A percentile compares a stretch with the other conserved stretches of the same genome.
Evolutionary conservation across 371 early-diverging fungal genomes (phyloP).

Genomic region (Parasitella parasitica): DNA sequence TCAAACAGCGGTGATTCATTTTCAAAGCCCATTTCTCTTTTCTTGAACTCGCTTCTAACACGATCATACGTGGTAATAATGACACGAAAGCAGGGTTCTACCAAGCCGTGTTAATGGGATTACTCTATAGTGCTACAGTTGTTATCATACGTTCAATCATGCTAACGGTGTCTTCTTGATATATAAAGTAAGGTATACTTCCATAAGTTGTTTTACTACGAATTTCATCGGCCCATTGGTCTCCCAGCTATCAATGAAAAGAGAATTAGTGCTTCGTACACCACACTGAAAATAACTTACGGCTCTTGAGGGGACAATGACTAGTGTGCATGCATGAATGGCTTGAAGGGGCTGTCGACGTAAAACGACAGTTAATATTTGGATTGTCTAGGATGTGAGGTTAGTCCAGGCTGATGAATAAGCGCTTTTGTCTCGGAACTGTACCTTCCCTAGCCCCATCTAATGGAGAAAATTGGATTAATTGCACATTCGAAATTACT

Average conservation of each 20-base stretch:
- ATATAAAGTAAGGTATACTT: conserved; percentile 41
- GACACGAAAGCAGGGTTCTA: conserved; percentile 41
- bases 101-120: too few species aligned
- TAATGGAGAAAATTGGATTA: not conserved
- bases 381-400: conserved; percentile 30
- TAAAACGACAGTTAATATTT: conserved; percentile 36
- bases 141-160: conserved; percentile 38
- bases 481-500: not conserved
- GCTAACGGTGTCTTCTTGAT: conserved; percentile 26
- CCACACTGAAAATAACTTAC: conserved; percentile 14
- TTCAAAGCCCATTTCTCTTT: not conserved
- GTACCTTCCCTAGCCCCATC: conserved; percentile 50
- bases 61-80: conserved; percentile 46
- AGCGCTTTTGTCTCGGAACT: not conserved
- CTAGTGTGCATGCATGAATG: conserved; percentile 31
- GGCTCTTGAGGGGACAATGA: conserved; percentile 40
- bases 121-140: too few species aligned
- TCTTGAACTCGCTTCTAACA: conserved; percentile 33
- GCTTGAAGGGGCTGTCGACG: conserved; percentile 37
- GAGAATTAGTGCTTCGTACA: not conserved
- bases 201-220: conserved; percentile 54
- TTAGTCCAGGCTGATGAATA: not conserved
- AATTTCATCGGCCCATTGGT: conserved; percentile 73
- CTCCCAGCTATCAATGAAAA: conserved; percentile 34
- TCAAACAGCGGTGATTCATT: conserved; percentile 32